These are phyloP conservation scores for Arthrinium puccinioides DNA, from an alignment of 2,329 filamentous ascomycete genomes.

Conservation along the genomic window DNA sequence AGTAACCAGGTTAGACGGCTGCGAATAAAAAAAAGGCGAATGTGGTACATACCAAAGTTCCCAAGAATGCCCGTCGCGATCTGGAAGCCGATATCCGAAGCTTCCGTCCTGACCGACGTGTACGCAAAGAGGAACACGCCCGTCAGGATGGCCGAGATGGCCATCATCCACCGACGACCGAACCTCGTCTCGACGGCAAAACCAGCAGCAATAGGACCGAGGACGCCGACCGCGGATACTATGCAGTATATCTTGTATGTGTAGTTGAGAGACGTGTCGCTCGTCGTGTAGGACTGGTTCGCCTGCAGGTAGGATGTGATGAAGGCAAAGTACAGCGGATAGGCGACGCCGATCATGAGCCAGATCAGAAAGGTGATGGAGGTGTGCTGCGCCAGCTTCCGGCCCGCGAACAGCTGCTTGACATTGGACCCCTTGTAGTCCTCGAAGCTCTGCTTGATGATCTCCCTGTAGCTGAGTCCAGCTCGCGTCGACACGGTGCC, in stretches of 20 bases:
- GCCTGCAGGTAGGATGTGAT: constrained; percentile 20
- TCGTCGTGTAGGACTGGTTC: constrained; percentile 16
- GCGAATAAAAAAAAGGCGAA: constrained; percentile 6
- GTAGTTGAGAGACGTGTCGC: constrained; percentile 17
- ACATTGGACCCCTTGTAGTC: constrained; percentile 44
- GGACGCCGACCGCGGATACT: constrained; percentile 29
- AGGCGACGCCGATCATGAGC: constrained; percentile 52
- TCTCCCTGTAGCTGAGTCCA: constrained; percentile 2
- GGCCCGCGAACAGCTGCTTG: constrained; percentile 45
- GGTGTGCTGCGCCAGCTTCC: constrained; percentile 44
- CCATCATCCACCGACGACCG: constrained; percentile 37
- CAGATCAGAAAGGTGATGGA: constrained; percentile 46
- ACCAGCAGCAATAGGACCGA: constrained; percentile 32
- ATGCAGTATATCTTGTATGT: constrained; percentile 29
- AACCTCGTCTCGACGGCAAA: constrained; percentile 32
- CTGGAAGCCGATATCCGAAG: constrained; percentile 30
- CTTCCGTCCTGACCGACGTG: constrained; percentile 29
- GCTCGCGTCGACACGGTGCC: constrained; percentile 4
- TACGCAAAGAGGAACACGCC: constrained; percentile 39
- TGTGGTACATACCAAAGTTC: constrained; percentile 26
- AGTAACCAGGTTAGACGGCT: too few relatives aligned
- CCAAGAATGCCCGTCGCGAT: constrained; percentile 37
- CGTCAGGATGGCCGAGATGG: constrained; percentile 32
- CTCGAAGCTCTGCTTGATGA: constrained; percentile 39
- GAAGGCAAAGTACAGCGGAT: constrained; percentile 48